A percentile compares a stretch with the other conserved stretches of the same genome.
These are phyloP conservation scores for Saccharum officinarum DNA, from an alignment of 176 grass and related monocot species.

Conservation along the genomic window DNA sequence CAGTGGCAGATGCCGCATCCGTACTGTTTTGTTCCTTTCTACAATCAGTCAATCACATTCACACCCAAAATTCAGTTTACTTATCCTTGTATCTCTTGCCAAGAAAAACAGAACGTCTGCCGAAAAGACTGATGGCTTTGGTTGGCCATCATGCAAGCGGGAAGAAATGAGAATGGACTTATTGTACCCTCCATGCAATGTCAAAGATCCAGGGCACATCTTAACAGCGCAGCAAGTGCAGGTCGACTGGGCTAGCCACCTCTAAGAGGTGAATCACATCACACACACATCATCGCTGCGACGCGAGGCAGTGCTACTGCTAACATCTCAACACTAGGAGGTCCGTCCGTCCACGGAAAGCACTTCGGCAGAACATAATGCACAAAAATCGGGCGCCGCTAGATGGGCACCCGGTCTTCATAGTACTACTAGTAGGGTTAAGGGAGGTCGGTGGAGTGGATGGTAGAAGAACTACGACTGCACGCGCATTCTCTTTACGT, in stretches of 20 bases:
- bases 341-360: background rate
- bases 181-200: background rate
- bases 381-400: conserved; percentile 34
- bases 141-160: background rate
- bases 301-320: background rate
- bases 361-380: conserved; percentile 20
- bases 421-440: conserved; percentile 7
- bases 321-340: conserved; percentile 15
- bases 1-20: background rate
- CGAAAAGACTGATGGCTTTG: background rate
- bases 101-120: background rate
- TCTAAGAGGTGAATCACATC: conserved; percentile 25
- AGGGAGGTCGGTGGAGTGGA: background rate
- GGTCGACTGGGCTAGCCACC: conserved; percentile 25
- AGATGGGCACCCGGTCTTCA: background rate
- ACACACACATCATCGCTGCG: conserved; percentile 14
- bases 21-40: too few species aligned
- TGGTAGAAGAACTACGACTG: conserved; percentile 21
- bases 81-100: background rate
- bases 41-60: background rate
- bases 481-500: conserved; percentile 86
- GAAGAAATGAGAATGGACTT: conserved; percentile 2
- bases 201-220: conserved; percentile 18
- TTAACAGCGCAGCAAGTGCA: conserved; percentile 1
- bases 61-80: background rate